Evolutionary conservation across 2,329 filamentous ascomycete genomes (phyloP), one percentile per base, ranked within the genome.

Genomic region (Alternaria sp.): DNA sequence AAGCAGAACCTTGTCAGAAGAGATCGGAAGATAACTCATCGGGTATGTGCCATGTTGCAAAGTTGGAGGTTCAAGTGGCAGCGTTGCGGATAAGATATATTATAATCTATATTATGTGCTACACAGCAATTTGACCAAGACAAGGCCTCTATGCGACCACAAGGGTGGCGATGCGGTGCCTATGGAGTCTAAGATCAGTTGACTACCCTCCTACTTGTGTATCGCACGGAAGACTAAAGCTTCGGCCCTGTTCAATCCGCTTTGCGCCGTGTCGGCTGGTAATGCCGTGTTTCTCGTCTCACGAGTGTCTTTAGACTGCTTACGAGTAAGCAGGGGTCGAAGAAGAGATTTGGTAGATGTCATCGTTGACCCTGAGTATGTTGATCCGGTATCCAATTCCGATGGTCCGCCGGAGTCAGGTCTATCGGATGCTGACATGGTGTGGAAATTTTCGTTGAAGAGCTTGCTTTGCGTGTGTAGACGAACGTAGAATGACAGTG

Each of bases 301-400:
- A 15, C 26, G 47, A 15, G 51, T n/a, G 3, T 51, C 51, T 11
- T 63, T 63, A 5, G 54, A 37, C 50, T 45, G 55, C 43, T 58
- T 70, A 9, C 64, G 69, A n/a, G 64, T 64, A 9, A 72, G 65
- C 15, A 75, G 60, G 1, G 67, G 71, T 41, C 70, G 66, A 18
- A 78, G 63, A 6, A 76, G 61, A 3, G 68, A 58, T 10, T 72
- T 73, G 8, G 68, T 71, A 8, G 74, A 73, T 12, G 69, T 49
- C 23, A 70, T 69, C 20, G 74, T 75, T 18, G 74, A 76, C 55
- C 63, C 69, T 9, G 73, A 73, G 23, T 23, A 67, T 5, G 65
- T 67, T 2, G 75, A 77, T 46, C 63, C 50, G 15, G 58, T 33
- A 33, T 71, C 68, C 12, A 61, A 68, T 15, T 69, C 57, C 21